Conservation (phyloP, 345 rosid genomes). For the Jatropha curcas region DNA sequence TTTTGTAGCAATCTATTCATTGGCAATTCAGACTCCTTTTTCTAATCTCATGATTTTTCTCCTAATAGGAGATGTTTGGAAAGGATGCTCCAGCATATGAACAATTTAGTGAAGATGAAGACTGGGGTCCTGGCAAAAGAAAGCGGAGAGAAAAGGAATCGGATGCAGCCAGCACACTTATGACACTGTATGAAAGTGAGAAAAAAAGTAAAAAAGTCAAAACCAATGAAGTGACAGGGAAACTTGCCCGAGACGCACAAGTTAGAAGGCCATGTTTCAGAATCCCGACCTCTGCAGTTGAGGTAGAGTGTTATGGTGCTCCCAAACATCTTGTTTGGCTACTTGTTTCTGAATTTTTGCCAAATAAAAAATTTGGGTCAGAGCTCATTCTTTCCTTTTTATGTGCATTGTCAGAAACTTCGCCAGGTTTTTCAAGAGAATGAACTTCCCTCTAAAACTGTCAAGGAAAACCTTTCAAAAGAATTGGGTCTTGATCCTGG, state of each 20-base stretch:
- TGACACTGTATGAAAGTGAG: slow-evolving; percentile 63
- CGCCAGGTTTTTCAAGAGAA: slow-evolving; percentile 86
- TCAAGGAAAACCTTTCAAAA: slow-evolving; percentile 71
- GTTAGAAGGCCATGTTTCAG: slow-evolving; percentile 61
- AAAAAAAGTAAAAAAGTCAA: slow-evolving; percentile 41
- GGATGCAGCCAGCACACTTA: slow-evolving; percentile 68
- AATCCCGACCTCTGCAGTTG: slow-evolving; percentile 71
- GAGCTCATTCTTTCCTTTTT: slow-evolving; percentile 22
- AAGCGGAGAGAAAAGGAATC: slow-evolving; percentile 76
- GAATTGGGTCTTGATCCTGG: slow-evolving; percentile 81
- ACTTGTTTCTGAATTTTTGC: slow-evolving; percentile 10
- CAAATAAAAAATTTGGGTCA: neutral
- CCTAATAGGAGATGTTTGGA: slow-evolving; percentile 89
- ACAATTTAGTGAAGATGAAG: slow-evolving; percentile 94
- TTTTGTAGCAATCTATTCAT: neutral
- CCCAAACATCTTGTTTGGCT: slow-evolving; percentile 1
- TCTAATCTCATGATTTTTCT: slow-evolving; percentile 18
- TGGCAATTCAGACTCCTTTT: neutral
- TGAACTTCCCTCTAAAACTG: slow-evolving; percentile 86
- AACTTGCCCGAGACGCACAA: slow-evolving; percentile 40
- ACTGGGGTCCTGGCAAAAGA: slow-evolving; percentile 92
- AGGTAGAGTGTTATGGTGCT: slow-evolving; percentile 51
- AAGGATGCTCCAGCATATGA: slow-evolving; percentile 73
- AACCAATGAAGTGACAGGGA: slow-evolving; percentile 34
- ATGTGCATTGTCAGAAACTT: slow-evolving; percentile 64